A percentile compares a stretch with the other conserved stretches of the same genome.
phyloP scores from a whole-genome alignment of 352 stramenopile species.

The Pythium inflatum region DNA sequence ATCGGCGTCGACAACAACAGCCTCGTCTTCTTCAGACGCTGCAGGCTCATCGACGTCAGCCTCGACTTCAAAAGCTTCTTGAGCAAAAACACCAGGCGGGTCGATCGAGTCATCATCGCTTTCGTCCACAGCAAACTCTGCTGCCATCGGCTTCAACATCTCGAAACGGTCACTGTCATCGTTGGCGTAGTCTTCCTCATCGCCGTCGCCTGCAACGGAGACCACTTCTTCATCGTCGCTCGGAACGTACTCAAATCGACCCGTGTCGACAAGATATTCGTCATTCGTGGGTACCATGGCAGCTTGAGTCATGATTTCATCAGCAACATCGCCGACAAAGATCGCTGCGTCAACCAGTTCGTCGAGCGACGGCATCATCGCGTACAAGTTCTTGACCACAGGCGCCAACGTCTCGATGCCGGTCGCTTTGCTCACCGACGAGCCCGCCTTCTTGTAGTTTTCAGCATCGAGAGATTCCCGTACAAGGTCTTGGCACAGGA shows the following conservation, averaged over 20 bases:
- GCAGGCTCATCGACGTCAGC: background rate
- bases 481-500: constrained; percentile 66
- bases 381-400: constrained; percentile 52
- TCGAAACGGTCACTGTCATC: background rate
- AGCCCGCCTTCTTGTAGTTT: constrained; percentile 61
- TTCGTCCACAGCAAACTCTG: too few species aligned
- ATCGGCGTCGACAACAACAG: background rate
- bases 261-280: constrained; percentile 16
- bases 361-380: constrained; percentile 65
- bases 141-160: background rate
- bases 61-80: background rate
- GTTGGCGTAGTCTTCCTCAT: background rate
- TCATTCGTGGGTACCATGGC: constrained; percentile 25
- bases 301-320: constrained; percentile 41
- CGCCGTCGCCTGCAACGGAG: too few species aligned
- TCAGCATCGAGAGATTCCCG: constrained; percentile 62
- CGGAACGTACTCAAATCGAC: constrained; percentile 25
- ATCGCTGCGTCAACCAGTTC: constrained; percentile 59
- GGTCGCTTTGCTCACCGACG: constrained; percentile 46
- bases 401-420: constrained; percentile 49
- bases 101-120: too few species aligned
- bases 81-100: background rate
- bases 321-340: constrained; percentile 65
- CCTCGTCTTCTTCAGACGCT: background rate
- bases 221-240: constrained; percentile 26